phyloP scores from a whole-genome alignment of 352 stramenopile species.

The Globisporangium sylvaticum region DNA sequence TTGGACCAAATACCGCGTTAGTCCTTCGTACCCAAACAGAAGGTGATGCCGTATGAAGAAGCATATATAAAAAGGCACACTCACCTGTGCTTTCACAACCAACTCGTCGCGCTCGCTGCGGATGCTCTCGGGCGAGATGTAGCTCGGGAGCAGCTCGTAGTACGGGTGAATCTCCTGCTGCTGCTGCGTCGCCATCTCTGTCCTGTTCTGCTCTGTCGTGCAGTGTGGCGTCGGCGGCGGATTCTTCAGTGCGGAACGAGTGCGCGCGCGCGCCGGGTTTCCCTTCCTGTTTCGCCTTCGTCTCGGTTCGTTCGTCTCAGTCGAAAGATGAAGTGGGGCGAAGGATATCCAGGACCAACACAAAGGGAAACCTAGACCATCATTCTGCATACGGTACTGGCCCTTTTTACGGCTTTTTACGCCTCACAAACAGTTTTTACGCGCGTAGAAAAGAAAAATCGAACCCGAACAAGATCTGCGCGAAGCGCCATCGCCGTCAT shows the following conservation, averaged over 20 bases:
- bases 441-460: not conserved
- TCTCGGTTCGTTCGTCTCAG: not conserved
- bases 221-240: not conserved
- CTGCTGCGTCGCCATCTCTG: not conserved
- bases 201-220: not conserved
- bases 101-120: conserved; percentile 37
- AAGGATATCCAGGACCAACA: conserved; percentile 1
- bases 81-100: conserved; percentile 38
- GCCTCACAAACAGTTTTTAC: not conserved
- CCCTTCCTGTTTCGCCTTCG: not conserved
- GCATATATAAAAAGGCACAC: not conserved
- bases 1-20: not conserved
- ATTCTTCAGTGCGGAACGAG: not conserved
- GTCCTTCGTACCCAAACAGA: not conserved
- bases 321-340: not conserved
- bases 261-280: not conserved
- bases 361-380: not conserved
- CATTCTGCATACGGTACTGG: not conserved
- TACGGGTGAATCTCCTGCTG: conserved; percentile 39
- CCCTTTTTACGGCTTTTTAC: conserved; percentile 3
- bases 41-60: not conserved
- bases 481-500: not conserved
- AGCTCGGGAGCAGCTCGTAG: conserved; percentile 59
- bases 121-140: conserved; percentile 40
- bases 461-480: not conserved